Evolutionary conservation across 805 yeast genomes (phyloP), one percentile per base, ranked within the genome.

Genomic region (Huiozyma sinensis): DNA sequence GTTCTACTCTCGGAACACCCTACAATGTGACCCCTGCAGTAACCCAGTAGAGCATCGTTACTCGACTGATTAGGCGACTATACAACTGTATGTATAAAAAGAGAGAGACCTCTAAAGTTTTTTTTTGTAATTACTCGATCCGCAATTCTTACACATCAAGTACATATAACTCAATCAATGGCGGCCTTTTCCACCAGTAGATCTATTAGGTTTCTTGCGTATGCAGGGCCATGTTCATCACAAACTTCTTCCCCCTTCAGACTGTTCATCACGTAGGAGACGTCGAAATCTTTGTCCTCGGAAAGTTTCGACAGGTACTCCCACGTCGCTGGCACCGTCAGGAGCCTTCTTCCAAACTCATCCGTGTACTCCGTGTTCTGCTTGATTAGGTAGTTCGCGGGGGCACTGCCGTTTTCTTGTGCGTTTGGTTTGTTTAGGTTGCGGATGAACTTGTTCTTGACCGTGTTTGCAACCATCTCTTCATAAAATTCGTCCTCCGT

Each of bases 321-420:
- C 95, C 95, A 86, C 2, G 83, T 80, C 1, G 92, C 92, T 12
- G 83, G 77, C 0, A 83, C 68, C 0, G 87, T 83, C 47, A 86
- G 65, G 38, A 83, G 68, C 53, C 74, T 73, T 34, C 65, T 60
- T 2, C 76, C 51, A 7, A 42, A 38, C 38, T 41, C 57, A 39
- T 45, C 53, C 9, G 43, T 50, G 47, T 46, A 47, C 37, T 42
- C 37, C 6, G 44, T 35, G 11, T 39, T 46, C 30, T 44, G 35
- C 12, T 38, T 38, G 12, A 38, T 28, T 24, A 44, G 9, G 12
- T 39, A 44, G 24, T 34, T 47, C 29, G 36, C 27, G 27, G 36
- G 36, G 28, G 37, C 31, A 7, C 40, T 37, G 10, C 44, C 44
- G 37, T 42, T 40, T 30, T 36, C 36, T 24, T 31, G 30, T 42